These are phyloP conservation scores for Fusarium nanum DNA, from an alignment of 2,329 filamentous ascomycete species.

Conservation along the genomic window DNA sequence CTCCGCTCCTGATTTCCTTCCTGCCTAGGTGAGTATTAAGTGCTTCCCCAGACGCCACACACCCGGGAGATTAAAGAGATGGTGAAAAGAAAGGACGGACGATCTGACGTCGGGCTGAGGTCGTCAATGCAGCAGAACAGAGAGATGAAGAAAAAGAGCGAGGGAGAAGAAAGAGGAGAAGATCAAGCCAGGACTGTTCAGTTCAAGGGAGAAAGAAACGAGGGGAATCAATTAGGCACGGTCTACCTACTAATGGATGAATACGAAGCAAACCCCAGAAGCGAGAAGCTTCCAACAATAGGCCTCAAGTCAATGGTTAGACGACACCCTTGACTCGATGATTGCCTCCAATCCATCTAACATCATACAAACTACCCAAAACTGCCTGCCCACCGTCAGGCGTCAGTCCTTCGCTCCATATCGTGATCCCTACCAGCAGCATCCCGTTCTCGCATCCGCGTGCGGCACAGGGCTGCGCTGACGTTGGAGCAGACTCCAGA, in stretches of 20 bases:
- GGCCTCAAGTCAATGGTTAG: slow-evolving; percentile 9
- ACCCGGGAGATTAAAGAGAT: slow-evolving; percentile 9
- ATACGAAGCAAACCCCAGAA: slow-evolving; percentile 43
- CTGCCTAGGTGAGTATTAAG: slow-evolving; percentile 11
- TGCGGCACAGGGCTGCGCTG: slow-evolving; percentile 38
- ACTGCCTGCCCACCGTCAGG: slow-evolving; percentile 5
- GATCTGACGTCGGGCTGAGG: slow-evolving; percentile 4
- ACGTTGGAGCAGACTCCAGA: slow-evolving; percentile 20
- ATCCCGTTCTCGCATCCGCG: slow-evolving; percentile 24
- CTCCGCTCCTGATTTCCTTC: slow-evolving; percentile 27
- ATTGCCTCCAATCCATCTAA: slow-evolving; percentile 28
- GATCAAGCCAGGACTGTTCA: not conserved
- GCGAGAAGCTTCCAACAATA: slow-evolving; percentile 32
- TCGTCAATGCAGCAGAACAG: slow-evolving; percentile 12
- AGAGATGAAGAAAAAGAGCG: slow-evolving; percentile 5
- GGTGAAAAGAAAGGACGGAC: slow-evolving; percentile 8
- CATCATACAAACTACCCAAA: slow-evolving; percentile 7
- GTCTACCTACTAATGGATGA: slow-evolving; percentile 19
- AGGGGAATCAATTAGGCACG: slow-evolving; percentile 25
- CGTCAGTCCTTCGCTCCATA: slow-evolving; percentile 9
- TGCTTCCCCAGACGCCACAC: slow-evolving; percentile 23
- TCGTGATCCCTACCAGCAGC: slow-evolving; percentile 39
- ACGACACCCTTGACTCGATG: slow-evolving; percentile 34
- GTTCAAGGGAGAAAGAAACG: slow-evolving; percentile 31
- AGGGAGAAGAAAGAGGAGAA: slow-evolving; percentile 20